Percentiles rank a stretch among this genome's conserved stretches.
Evolutionary conservation across 495 filamentous ascomycete genomes (phyloP).

Genomic region (Parmelia sp.): DNA sequence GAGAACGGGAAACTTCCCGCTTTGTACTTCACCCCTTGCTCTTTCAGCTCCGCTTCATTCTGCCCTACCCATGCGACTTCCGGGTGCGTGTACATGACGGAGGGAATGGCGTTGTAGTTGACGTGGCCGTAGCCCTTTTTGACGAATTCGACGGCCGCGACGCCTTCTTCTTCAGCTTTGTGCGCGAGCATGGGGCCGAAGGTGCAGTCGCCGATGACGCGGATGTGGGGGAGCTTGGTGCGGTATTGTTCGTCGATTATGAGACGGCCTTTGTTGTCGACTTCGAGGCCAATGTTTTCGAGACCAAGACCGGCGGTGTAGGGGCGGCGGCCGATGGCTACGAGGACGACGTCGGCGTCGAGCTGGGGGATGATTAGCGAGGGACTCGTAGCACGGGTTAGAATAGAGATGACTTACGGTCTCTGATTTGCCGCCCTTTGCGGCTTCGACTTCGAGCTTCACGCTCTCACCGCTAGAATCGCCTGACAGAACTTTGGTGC

Average conservation of each 20-base stretch:
- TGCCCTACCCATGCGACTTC: constrained; percentile 98
- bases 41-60: constrained; percentile 94
- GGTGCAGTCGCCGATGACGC: constrained; percentile 91
- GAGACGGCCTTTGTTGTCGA: constrained; percentile 86
- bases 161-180: constrained; percentile 98
- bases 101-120: constrained; percentile 96
- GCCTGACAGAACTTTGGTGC: constrained; percentile 87
- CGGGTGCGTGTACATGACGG: constrained; percentile 98
- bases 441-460: constrained; percentile 77
- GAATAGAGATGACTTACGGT: constrained; percentile 47
- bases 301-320: constrained; percentile 88
- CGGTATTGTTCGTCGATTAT: constrained; percentile 98
- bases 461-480: constrained; percentile 70
- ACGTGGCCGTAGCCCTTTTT: constrained; percentile 96
- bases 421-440: constrained; percentile 94
- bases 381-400: constrained; percentile 20
- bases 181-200: constrained; percentile 99
- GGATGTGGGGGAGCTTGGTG: constrained; percentile 94
- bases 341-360: constrained; percentile 92
- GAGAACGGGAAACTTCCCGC: constrained; percentile 92
- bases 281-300: constrained; percentile 91
- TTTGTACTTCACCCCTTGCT: constrained; percentile 79
- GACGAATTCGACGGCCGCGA: constrained; percentile 92
- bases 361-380: constrained; percentile 47
- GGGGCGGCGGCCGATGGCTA: constrained; percentile 91